Base-by-base conservation (phyloP, 192 early-diverging fungal species). In the Anaeromyces robustus region DNA sequence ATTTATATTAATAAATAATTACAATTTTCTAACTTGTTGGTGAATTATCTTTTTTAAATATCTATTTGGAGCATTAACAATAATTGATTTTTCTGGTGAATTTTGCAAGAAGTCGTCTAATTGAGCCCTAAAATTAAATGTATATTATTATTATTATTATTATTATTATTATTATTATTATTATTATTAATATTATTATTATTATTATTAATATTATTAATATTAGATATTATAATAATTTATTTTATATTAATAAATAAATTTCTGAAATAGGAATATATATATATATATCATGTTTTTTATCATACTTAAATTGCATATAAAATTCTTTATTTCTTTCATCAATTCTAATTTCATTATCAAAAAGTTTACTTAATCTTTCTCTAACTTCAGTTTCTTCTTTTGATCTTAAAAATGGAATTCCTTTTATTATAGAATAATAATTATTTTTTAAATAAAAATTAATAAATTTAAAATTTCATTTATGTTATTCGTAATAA, bases 1-100 rank as follows among this genome's bases (percentile, higher is more conserved):
- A n/a, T n/a, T n/a, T n/a, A n/a, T n/a, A n/a, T n/a, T n/a, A n/a
- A n/a, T n/a, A 82, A 79, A 88, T 88, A 26, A 86, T 59, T 82
- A 87, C 82, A 79, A 81, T 39, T 86, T 87, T 79, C 79, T 81
- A 1, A 95, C 87, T n/a, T 93, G 87, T 77, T 97, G 94, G 83
- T 95, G 90, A 30, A 97, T 85, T 9, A 97, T 84, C 79, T 93
- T 87, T 80, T 91, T 90, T 78, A 94, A 89, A 80, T 89, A 94
- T 29, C 87, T 84, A 79, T 88, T 92, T 81, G 87, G 85, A 4
- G 91, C 88, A 13, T 80, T 34, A 39, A 92, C 84, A 29, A 81
- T 82, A 1, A 91, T 78, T 13, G 77, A 78, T 31, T 86, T 85
- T 52, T 90, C 87, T 4, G 83, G 77, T 4, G 83, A 81, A 9